These are phyloP conservation scores for Dujonia santamariae DNA, from an alignment of 1,139 yeast species.

Conservation along the genomic window DNA sequence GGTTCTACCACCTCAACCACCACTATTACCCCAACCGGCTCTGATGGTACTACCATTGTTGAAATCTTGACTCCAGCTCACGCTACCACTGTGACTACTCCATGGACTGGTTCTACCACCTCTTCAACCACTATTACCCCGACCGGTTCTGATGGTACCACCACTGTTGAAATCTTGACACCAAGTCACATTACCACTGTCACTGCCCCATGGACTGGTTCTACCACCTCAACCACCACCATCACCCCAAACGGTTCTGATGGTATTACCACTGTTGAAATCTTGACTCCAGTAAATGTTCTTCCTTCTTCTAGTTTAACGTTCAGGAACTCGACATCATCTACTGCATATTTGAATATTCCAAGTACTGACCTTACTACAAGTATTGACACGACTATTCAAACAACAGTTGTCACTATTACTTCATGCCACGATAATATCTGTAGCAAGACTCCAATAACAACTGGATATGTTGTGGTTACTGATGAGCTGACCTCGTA, in stretches of 20 bases:
- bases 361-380: slow-evolving; percentile 9
- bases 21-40: slow-evolving; percentile 7
- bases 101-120: slow-evolving; percentile 11
- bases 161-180: too few species aligned
- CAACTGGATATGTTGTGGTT: slow-evolving; percentile 36
- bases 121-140: slow-evolving; percentile 2
- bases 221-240: slow-evolving; percentile 6
- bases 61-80: slow-evolving; percentile 7
- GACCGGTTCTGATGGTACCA: slow-evolving; percentile 1
- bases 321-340: slow-evolving; percentile 7
- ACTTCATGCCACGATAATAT: slow-evolving; percentile 41
- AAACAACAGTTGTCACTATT: slow-evolving; percentile 30
- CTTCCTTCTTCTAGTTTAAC: slow-evolving; percentile 7
- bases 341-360: slow-evolving; percentile 7
- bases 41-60: slow-evolving; percentile 4
- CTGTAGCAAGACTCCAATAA: slow-evolving; percentile 31
- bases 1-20: slow-evolving; percentile 10
- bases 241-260: too few species aligned
- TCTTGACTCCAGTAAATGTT: too few species aligned
- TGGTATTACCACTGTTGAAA: too few species aligned
- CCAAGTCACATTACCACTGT: background rate
- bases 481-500: slow-evolving; percentile 25
- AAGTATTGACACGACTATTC: slow-evolving; percentile 7
- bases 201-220: slow-evolving; percentile 4
- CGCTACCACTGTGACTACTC: slow-evolving; percentile 11